Conservation (phyloP, 1,284 basidiomycete genomes). For the Tetrapyrgos nigripes region DNA sequence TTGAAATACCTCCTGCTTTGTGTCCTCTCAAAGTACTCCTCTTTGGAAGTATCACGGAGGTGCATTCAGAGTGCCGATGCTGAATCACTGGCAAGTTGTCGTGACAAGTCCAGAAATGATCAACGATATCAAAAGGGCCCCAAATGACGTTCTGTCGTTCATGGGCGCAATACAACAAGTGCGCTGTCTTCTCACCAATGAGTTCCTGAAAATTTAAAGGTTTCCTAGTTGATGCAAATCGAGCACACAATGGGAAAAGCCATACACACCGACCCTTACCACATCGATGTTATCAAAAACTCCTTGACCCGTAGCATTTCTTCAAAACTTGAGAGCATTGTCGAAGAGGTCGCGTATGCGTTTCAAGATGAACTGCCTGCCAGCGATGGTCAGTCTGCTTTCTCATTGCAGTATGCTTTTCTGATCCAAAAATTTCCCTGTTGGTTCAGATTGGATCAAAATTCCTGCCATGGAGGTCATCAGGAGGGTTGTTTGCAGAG, state of each 20-base stretch:
- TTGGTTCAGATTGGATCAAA: constrained; percentile 48
- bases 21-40: neutral
- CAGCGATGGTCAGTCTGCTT: constrained; percentile 3
- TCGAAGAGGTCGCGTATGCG: constrained; percentile 39
- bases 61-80: constrained; percentile 40
- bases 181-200: neutral
- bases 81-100: constrained; percentile 39
- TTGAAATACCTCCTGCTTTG: neutral
- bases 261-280: constrained; percentile 33
- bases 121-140: constrained; percentile 40
- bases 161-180: constrained; percentile 27
- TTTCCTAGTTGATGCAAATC: constrained; percentile 23
- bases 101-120: constrained; percentile 35
- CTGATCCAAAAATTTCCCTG: neutral
- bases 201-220: neutral
- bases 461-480: constrained; percentile 36
- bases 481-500: constrained; percentile 36
- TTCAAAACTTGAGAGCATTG: constrained; percentile 34
- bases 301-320: constrained; percentile 40
- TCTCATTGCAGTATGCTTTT: neutral
- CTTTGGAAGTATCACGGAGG: constrained; percentile 30
- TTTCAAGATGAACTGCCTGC: constrained; percentile 36
- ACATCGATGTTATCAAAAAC: constrained; percentile 35
- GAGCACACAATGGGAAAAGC: constrained; percentile 34
- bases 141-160: constrained; percentile 40